A percentile compares a stretch with the other conserved stretches of the same genome.
Conservation (phyloP, 768 basidiomycete species). For the Boletus sp. region DNA sequence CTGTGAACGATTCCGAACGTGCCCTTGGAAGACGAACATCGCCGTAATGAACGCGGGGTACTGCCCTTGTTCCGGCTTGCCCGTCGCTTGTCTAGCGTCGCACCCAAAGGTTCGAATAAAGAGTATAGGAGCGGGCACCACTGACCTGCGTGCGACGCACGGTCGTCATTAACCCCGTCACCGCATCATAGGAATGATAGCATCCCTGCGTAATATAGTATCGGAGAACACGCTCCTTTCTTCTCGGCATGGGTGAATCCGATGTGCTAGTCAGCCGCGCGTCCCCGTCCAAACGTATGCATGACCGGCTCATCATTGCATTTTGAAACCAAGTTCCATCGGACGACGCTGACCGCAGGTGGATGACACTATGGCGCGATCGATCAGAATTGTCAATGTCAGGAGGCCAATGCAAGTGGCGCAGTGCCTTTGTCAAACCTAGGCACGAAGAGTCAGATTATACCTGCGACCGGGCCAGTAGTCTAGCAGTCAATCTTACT, state of each 20-base stretch:
- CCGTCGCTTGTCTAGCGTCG: background rate
- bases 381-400: background rate
- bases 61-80: background rate
- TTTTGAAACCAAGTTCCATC: background rate
- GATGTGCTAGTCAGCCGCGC: background rate
- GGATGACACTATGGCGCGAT: background rate
- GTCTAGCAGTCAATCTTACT: background rate
- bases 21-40: no score
- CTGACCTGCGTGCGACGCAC: conserved; percentile 13
- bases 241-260: background rate
- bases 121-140: background rate
- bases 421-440: background rate
- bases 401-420: background rate
- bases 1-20: background rate
- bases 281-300: background rate
- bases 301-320: background rate
- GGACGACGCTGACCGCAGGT: background rate
- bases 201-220: no score
- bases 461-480: no score
- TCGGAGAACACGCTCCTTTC: background rate
- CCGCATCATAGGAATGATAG: background rate
- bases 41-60: background rate
- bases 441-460: background rate
- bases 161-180: background rate
- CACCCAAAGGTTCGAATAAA: background rate